phyloP scores from a whole-genome alignment of 2,329 filamentous ascomycete species.

The Pestalotiopsis sp. region DNA sequence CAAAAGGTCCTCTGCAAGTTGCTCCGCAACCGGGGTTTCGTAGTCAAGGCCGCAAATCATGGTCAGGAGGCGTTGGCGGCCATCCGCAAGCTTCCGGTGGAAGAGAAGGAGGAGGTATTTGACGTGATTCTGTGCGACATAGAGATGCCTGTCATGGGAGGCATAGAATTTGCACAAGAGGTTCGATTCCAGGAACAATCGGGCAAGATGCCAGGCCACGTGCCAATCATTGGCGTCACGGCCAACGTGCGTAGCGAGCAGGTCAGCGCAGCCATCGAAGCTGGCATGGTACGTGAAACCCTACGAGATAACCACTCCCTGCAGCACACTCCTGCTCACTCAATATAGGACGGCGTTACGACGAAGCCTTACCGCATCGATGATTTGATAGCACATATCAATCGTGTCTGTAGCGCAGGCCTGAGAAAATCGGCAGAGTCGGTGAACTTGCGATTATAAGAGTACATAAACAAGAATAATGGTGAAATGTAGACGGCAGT shows the following conservation, averaged over 20 bases:
- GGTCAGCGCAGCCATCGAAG: conserved; percentile 26
- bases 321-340: neutral
- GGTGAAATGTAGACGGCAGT: no score
- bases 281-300: conserved; percentile 26
- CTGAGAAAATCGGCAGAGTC: neutral
- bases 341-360: conserved; percentile 27
- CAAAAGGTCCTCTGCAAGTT: conserved; percentile 58
- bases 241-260: conserved; percentile 30
- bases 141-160: conserved; percentile 31
- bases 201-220: conserved; percentile 21
- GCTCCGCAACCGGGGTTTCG: conserved; percentile 51
- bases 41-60: conserved; percentile 58
- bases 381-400: conserved; percentile 28
- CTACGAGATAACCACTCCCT: neutral
- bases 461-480: neutral
- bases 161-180: conserved; percentile 25
- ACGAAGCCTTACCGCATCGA: conserved; percentile 30
- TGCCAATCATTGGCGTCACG: conserved; percentile 29
- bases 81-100: neutral
- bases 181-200: conserved; percentile 23
- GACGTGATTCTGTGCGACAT: conserved; percentile 30
- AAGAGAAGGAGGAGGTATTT: conserved; percentile 14
- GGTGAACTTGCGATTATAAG: neutral
- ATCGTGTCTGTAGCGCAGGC: conserved; percentile 19
- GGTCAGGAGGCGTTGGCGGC: conserved; percentile 56